Conservation (phyloP, 2,329 filamentous ascomycete genomes). For the Verticillium albo-atrum region DNA sequence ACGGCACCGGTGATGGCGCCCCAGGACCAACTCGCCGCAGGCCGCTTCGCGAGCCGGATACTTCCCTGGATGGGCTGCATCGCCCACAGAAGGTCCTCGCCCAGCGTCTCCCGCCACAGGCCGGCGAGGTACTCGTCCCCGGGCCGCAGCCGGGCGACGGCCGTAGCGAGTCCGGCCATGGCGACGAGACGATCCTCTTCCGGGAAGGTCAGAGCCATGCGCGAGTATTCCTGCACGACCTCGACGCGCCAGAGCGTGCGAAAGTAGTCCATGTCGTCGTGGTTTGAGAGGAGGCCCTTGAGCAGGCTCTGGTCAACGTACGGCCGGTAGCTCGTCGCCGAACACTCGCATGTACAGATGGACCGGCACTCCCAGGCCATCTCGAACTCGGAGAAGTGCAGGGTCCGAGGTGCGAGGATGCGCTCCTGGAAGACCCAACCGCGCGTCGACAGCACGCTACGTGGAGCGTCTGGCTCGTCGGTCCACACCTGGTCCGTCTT, state of each 20-base stretch:
- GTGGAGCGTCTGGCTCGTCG: not conserved
- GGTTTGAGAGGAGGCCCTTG: not conserved
- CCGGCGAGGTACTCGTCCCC: not conserved
- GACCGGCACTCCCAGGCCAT: constrained; percentile 13
- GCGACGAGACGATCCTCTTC: not conserved
- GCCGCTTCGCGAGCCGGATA: not conserved
- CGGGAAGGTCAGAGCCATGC: not conserved
- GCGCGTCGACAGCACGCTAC: not conserved
- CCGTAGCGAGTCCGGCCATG: not conserved
- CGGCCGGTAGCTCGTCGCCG: not conserved
- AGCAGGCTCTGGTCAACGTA: not conserved
- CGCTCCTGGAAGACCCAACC: constrained; percentile 7
- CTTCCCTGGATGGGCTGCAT: not conserved
- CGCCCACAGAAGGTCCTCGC: not conserved
- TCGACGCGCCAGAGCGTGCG: not conserved
- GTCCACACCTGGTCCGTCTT: not conserved
- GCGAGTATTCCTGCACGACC: not conserved
- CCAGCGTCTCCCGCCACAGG: not conserved
- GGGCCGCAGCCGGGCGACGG: not conserved
- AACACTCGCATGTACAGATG: not conserved
- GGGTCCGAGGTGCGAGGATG: not conserved
- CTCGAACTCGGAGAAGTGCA: constrained; percentile 5
- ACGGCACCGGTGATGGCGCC: not conserved
- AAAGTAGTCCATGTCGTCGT: not conserved
- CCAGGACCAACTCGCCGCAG: constrained; percentile 18